Percentiles rank a stretch among this genome's conserved stretches.
phyloP scores from a whole-genome alignment of 73 alveolate genomes.

The Effrenium voratum region DNA sequence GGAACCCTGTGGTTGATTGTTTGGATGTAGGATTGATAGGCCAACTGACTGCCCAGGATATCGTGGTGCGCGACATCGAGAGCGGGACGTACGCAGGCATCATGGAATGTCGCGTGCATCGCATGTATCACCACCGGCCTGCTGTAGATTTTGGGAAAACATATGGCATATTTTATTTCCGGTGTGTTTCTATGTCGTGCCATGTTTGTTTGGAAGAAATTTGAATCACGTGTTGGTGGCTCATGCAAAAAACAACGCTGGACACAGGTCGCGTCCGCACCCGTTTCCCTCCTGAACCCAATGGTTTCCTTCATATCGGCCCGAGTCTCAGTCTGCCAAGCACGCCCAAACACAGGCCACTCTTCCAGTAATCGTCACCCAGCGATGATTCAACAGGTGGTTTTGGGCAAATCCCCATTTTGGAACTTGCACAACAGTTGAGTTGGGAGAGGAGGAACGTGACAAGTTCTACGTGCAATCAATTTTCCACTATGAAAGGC shows the following conservation, averaged over 20 bases:
- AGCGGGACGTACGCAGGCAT: constrained; percentile 29
- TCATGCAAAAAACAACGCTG: no score
- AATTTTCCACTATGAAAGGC: no score
- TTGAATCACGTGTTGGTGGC: no score
- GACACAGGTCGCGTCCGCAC: constrained; percentile 95
- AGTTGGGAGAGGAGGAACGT: no score
- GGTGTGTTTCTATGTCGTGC: neutral
- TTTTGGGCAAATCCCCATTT: no score
- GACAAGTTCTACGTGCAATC: no score
- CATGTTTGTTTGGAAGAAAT: no score
- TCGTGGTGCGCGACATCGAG: constrained; percentile 47
- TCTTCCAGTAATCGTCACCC: no score
- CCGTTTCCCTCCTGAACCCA: constrained; percentile 98
- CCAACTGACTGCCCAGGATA: constrained; percentile 36
- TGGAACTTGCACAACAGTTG: no score
- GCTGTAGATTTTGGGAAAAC: neutral
- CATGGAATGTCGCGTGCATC: neutral
- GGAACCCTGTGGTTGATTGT: neutral
- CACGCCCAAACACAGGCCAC: no score
- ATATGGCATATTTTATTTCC: neutral
- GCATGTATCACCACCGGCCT: neutral
- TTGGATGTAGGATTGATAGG: neutral
- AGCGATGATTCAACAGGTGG: no score
- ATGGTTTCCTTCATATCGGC: constrained; percentile 97
- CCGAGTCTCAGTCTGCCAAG: neutral